Percentiles rank a stretch among this genome's conserved stretches.
These are phyloP conservation scores for Delitschia confertaspora DNA, from an alignment of 495 filamentous ascomycete species.

Conservation along the genomic window DNA sequence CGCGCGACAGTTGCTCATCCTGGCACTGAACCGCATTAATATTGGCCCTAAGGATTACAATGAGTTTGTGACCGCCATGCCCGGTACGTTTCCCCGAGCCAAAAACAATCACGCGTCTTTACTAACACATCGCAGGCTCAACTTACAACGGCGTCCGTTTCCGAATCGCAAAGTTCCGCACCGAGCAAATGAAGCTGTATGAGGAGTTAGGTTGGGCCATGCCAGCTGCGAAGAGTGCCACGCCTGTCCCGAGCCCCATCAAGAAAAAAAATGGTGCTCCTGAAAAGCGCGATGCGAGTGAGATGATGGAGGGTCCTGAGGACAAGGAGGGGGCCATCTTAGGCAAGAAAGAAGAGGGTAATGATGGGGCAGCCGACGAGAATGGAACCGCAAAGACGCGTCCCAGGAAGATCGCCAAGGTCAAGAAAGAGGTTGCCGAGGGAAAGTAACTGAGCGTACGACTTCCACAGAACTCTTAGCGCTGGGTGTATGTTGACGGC, in stretches of 20 bases:
- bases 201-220: slow-evolving; percentile 3
- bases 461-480: too few species aligned
- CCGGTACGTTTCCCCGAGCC: background rate
- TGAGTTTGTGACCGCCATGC: slow-evolving; percentile 3
- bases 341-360: background rate
- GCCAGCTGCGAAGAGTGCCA: background rate
- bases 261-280: background rate
- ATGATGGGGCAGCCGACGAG: background rate
- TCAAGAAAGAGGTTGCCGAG: background rate
- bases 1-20: slow-evolving; percentile 7
- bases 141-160: slow-evolving; percentile 2
- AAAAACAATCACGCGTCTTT: background rate
- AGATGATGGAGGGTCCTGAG: background rate
- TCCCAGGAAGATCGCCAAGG: background rate
- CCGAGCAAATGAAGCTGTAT: slow-evolving; percentile 10
- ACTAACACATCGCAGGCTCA: slow-evolving; percentile 2
- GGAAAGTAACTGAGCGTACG: too few species aligned
- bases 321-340: background rate
- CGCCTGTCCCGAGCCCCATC: background rate
- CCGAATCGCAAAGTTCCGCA: slow-evolving; percentile 5
- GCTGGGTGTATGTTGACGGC: too few species aligned
- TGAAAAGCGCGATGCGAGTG: slow-evolving; percentile 2
- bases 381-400: background rate
- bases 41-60: slow-evolving; percentile 1
- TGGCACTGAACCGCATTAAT: slow-evolving; percentile 1